These are phyloP conservation scores for Pseudogymnoascus destructans DNA, from an alignment of 2,329 filamentous ascomycete species.

Conservation along the genomic window DNA sequence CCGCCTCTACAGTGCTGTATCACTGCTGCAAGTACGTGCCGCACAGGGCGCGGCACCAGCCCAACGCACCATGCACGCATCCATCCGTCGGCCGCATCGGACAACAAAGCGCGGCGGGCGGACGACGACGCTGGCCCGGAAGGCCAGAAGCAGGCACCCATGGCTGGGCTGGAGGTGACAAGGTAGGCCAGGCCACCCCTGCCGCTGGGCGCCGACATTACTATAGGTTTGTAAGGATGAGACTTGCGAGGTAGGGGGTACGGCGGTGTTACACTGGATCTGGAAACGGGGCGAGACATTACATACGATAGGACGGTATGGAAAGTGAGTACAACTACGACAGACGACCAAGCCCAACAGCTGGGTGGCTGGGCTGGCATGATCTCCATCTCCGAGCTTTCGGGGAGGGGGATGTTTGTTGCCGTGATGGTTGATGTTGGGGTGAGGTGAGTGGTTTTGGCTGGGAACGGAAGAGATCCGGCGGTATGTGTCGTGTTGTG, in stretches of 20 bases:
- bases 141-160: neutral
- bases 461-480: constrained; percentile 1
- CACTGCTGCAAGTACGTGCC: neutral
- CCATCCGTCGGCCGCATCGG: neutral
- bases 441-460: neutral
- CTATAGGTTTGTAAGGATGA: neutral
- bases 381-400: neutral
- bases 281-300: neutral
- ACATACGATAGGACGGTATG: neutral
- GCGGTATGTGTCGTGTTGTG: neutral
- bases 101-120: neutral
- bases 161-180: neutral
- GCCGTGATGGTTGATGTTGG: neutral
- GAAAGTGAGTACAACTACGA: neutral
- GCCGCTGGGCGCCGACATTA: neutral
- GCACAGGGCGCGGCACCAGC: neutral
- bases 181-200: neutral
- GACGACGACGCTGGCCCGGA: neutral
- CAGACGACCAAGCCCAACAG: neutral
- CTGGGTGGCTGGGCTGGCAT: neutral
- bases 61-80: neutral
- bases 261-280: neutral
- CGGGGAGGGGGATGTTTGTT: neutral
- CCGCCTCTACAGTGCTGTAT: neutral
- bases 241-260: neutral